Base-by-base conservation (phyloP, 2,329 filamentous ascomycete genomes). In the Fusarium foetens region DNA sequence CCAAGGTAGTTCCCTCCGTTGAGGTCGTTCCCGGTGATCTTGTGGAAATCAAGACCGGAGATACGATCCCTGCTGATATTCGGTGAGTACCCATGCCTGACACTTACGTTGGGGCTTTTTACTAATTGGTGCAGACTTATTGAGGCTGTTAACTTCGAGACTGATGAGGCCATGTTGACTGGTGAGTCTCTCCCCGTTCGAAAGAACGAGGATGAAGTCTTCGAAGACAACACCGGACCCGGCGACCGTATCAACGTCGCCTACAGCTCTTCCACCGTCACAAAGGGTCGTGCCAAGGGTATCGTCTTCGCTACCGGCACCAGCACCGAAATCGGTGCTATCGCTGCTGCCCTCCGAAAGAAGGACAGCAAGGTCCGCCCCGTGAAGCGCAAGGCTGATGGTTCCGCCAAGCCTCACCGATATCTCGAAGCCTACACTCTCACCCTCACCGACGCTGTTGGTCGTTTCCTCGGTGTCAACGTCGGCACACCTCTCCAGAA, bases 401-500 rank as follows among this genome's bases (percentile, higher is more conserved):
- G 89, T 41, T 81, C 85, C 63, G 86, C 86, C 21, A 84, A 86
- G 73, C 85, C 86, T 65, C 83, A 86, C 51, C 86, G 86, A 74
- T 88, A 89, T 69, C 69, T 84, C 23, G 79, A 84, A 70, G 84
- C 84, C 38, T 84, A 80, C 45, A 81, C 80, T 13, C 72, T 86
- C 80, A 91, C 89, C 7, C 79, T 86, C 45, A 85, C 84, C 17
- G 89, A 91, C 77, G 87, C 86, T 10, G 80, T 91, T 64, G 89
- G 89, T 8, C 84, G 86, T 41, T 92, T 93, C 76, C 83, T 93
- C 13, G 91, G 91, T 57, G 86, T 93, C 66, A 91, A 88, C 60
- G 87, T 91, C 17, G 91, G 92, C 51, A 93, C 91, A 16, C 92
- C 91, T 6, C 84, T 93, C 23, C 90, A 93, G 79, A 86, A 87